Evolutionary conservation across 805 yeast genomes (phyloP).

Genomic region (Wickerhamiella hasegawae): DNA sequence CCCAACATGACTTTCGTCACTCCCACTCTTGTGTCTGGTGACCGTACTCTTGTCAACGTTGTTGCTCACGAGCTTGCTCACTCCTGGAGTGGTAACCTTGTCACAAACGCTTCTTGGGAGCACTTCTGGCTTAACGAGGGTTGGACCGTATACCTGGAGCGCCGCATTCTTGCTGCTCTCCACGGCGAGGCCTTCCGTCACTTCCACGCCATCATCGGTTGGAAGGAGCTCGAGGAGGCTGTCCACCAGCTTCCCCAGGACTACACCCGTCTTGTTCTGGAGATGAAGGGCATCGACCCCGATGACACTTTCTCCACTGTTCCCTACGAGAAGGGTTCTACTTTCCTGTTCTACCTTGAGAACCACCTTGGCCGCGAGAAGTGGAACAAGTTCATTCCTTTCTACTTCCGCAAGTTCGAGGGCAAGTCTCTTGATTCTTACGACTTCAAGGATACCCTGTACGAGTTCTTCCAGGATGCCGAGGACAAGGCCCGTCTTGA

Average conservation of each 20-base stretch:
- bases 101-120: slow-evolving; percentile 82
- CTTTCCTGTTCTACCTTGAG: slow-evolving; percentile 62
- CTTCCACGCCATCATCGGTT: slow-evolving; percentile 72
- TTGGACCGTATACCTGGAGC: slow-evolving; percentile 85
- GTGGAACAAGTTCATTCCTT: slow-evolving; percentile 69
- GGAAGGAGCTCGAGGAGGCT: slow-evolving; percentile 62
- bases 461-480: slow-evolving; percentile 34
- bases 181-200: slow-evolving; percentile 70
- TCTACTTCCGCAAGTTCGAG: slow-evolving; percentile 55
- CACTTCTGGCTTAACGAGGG: slow-evolving; percentile 94
- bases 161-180: slow-evolving; percentile 62
- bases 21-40: slow-evolving; percentile 74
- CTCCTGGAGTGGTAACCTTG: slow-evolving; percentile 84
- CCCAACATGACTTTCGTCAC: slow-evolving; percentile 85
- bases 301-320: slow-evolving; percentile 80
- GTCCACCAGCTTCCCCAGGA: slow-evolving; percentile 24
- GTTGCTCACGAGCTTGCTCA: slow-evolving; percentile 89
- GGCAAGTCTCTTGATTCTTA: slow-evolving; percentile 64
- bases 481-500: slow-evolving; percentile 34
- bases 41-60: slow-evolving; percentile 72
- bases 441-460: slow-evolving; percentile 61
- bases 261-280: slow-evolving; percentile 36
- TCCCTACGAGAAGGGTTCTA: slow-evolving; percentile 85
- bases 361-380: slow-evolving; percentile 37
- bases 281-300: slow-evolving; percentile 55